A percentile compares a stretch with the other conserved stretches of the same genome.
Conservation (phyloP, 2,329 filamentous ascomycete genomes). For the Graphilbum fragrans region DNA sequence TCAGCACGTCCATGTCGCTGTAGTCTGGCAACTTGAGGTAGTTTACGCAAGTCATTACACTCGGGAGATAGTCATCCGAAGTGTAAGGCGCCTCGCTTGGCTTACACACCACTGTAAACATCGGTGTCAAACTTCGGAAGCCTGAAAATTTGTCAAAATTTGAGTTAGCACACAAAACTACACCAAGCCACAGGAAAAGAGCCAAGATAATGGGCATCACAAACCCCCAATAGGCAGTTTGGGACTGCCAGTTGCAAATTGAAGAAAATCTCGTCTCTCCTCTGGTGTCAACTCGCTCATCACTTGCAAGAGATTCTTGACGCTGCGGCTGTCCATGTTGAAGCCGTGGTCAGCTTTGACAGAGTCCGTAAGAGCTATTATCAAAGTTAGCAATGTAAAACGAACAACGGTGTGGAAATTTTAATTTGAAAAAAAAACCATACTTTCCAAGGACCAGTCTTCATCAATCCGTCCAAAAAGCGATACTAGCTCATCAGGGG, state of each 20-base stretch:
- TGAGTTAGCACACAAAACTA: background rate
- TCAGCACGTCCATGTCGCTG: conserved; percentile 63
- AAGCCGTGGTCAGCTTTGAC: conserved; percentile 98
- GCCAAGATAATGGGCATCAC: conserved; percentile 18
- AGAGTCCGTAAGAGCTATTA: conserved; percentile 79
- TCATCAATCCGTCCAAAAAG: conserved; percentile 88
- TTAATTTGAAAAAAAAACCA: too few relatives aligned
- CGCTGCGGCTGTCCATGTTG: conserved; percentile 95
- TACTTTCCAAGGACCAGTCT: conserved; percentile 94
- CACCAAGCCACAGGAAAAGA: background rate
- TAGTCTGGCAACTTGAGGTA: conserved; percentile 98
- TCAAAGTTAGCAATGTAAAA: conserved; percentile 11
- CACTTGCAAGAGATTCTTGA: conserved; percentile 81
- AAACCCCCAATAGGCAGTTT: conserved; percentile 96
- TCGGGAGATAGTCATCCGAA: conserved; percentile 96
- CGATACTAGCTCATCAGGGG: conserved; percentile 86
- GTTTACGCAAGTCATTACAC: conserved; percentile 99
- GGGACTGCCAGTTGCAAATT: conserved; percentile 95
- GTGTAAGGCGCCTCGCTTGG: conserved; percentile 90
- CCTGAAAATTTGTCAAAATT: background rate
- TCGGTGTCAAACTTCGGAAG: conserved; percentile 85
- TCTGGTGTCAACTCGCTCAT: conserved; percentile 76
- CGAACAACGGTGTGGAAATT: too few relatives aligned
- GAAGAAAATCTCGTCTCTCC: conserved; percentile 83
- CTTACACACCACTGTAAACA: conserved; percentile 99